Percentiles rank a stretch among this genome's conserved stretches.
phyloP scores from a whole-genome alignment of 371 early-diverging fungal species.

The Gilbertella persicaria region DNA sequence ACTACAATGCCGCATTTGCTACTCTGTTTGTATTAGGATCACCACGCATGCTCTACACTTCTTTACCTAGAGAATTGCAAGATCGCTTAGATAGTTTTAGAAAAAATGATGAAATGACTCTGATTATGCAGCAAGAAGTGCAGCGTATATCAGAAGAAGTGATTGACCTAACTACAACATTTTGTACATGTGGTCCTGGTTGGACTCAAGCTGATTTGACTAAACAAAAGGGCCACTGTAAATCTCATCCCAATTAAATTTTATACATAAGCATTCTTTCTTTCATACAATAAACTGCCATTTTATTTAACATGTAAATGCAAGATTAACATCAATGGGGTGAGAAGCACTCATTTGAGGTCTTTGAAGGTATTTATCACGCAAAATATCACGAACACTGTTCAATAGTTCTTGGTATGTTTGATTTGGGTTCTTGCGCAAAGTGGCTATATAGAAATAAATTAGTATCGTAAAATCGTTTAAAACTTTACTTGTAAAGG shows the following conservation, averaged over 20 bases:
- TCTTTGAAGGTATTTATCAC: conserved; percentile 73
- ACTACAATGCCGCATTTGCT: conserved; percentile 37
- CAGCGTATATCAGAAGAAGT: conserved; percentile 33
- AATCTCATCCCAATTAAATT: conserved; percentile 1
- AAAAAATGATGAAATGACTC: conserved; percentile 23
- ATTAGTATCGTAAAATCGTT: not conserved
- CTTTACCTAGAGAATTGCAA: conserved; percentile 29
- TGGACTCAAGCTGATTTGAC: conserved; percentile 9
- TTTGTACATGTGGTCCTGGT: conserved; percentile 31
- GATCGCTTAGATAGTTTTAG: conserved; percentile 22
- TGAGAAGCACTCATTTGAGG: conserved; percentile 82
- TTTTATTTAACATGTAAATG: conserved; percentile 41
- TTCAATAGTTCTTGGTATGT: conserved; percentile 79
- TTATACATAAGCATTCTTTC: not conserved
- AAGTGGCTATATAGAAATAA: conserved; percentile 23
- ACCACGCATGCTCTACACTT: conserved; percentile 31
- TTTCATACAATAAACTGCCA: not conserved
- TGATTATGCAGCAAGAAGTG: conserved; percentile 25
- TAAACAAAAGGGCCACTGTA: conserved; percentile 5
- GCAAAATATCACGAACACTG: conserved; percentile 72
- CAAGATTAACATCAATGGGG: conserved; percentile 78
- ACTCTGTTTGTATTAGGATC: conserved; percentile 33
- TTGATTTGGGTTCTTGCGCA: conserved; percentile 65
- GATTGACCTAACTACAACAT: conserved; percentile 27
- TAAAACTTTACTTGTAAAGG: conserved; percentile 59